Evolutionary conservation across 108 stramenopile genomes (phyloP).

Genomic region (Aureococcus anophagefferens): DNA sequence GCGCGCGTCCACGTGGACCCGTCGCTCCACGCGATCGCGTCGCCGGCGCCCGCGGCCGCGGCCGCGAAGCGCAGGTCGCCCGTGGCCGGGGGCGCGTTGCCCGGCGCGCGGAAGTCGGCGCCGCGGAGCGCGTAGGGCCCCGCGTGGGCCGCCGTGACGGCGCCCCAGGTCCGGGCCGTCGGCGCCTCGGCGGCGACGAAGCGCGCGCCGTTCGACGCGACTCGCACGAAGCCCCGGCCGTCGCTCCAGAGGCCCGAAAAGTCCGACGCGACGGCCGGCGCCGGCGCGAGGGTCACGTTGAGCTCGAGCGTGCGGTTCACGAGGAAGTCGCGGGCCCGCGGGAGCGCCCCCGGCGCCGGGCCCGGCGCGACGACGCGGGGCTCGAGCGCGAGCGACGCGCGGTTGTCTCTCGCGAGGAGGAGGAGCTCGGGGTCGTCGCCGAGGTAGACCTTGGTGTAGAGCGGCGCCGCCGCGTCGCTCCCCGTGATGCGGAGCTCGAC

Average conservation of each 20-base stretch:
- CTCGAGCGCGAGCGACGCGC: background rate
- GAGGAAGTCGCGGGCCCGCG: too few relatives aligned
- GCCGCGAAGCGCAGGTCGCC: too few relatives aligned
- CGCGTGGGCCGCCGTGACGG: background rate
- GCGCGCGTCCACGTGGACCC: background rate
- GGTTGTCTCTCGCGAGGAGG: background rate
- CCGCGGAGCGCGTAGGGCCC: background rate
- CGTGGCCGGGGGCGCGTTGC: too few relatives aligned
- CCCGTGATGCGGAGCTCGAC: background rate
- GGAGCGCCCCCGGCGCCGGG: too few relatives aligned
- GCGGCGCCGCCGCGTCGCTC: background rate
- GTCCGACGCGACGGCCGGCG: background rate
- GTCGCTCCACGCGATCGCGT: background rate
- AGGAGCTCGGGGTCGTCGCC: background rate
- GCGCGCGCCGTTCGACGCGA: background rate
- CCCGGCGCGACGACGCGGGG: background rate
- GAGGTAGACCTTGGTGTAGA: background rate
- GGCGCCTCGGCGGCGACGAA: background rate
- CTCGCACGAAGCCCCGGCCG: background rate
- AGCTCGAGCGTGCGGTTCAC: background rate
- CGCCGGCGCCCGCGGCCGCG: background rate
- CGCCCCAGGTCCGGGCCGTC: background rate
- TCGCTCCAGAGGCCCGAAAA: background rate
- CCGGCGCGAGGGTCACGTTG: background rate
- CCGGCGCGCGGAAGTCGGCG: background rate